Evolutionary conservation across 2,329 filamentous ascomycete genomes (phyloP).

Genomic region (Lojkania enalia): DNA sequence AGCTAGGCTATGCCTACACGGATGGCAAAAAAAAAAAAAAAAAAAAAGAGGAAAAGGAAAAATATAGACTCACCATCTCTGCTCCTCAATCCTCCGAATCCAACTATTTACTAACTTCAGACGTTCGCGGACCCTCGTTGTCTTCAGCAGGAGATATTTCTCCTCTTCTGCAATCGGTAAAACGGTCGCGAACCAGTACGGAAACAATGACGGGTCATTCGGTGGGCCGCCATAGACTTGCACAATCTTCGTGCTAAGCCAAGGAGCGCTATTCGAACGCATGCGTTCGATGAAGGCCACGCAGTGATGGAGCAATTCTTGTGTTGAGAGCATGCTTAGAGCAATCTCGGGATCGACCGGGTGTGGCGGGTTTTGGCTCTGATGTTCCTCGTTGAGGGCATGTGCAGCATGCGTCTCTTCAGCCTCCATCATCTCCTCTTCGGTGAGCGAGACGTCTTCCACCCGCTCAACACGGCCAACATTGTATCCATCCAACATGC

Average conservation of each 20-base stretch:
- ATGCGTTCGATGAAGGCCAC: constrained; percentile 71
- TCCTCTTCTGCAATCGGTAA: constrained; percentile 76
- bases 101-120: constrained; percentile 81
- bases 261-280: constrained; percentile 68
- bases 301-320: constrained; percentile 67
- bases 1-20: background rate
- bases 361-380: constrained; percentile 37
- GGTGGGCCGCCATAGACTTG: constrained; percentile 78
- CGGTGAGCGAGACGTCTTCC: constrained; percentile 78
- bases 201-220: constrained; percentile 73
- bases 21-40: background rate
- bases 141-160: constrained; percentile 75
- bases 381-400: constrained; percentile 38
- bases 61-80: constrained; percentile 67
- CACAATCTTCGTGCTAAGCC: constrained; percentile 74
- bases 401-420: constrained; percentile 59
- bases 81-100: constrained; percentile 72
- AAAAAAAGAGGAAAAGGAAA: background rate
- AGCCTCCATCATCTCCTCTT: constrained; percentile 77
- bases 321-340: constrained; percentile 67
- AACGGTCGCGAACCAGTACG: constrained; percentile 88
- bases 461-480: constrained; percentile 76
- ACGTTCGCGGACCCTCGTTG: constrained; percentile 75
- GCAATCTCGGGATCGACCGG: constrained; percentile 34
- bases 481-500: constrained; percentile 73